phyloP scores from a whole-genome alignment of 208 protist genomes.

The Acanthamoeba polyphaga region DNA sequence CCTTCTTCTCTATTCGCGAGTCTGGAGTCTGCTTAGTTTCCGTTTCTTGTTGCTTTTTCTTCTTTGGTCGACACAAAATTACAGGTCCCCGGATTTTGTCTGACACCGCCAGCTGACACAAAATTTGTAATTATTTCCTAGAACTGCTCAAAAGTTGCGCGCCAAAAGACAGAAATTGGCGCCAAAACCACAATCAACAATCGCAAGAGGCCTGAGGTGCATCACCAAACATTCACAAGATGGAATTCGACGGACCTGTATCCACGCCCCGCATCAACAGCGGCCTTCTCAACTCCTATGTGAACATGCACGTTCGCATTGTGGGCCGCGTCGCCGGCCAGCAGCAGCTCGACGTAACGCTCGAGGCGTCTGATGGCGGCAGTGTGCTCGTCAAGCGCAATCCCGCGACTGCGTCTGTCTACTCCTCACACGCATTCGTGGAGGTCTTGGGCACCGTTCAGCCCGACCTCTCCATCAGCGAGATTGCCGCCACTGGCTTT shows the following conservation, averaged over 20 bases:
- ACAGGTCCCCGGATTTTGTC: background rate
- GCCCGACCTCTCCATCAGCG: slow-evolving; percentile 5
- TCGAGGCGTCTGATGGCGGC: background rate
- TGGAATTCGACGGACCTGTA: background rate
- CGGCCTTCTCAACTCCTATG: background rate
- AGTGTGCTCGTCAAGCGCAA: background rate
- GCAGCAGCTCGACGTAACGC: background rate
- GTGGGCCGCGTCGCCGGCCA: background rate
- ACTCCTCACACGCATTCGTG: background rate
- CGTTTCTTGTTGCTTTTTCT: background rate
- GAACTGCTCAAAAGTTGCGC: background rate
- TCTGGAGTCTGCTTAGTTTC: background rate
- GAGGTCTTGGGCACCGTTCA: slow-evolving; percentile 21
- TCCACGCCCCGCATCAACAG: background rate
- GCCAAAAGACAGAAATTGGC: background rate
- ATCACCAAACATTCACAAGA: background rate
- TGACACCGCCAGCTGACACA: background rate
- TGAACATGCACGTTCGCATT: background rate
- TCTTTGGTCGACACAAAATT: background rate
- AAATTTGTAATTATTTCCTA: background rate
- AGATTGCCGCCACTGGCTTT: slow-evolving; percentile 8
- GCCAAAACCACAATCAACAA: background rate
- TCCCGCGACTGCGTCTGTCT: background rate
- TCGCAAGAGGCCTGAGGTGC: too few relatives aligned
- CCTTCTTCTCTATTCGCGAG: background rate